Conservation (phyloP, 202 grass and related monocot species). For the Eragrostis tef region DNA sequence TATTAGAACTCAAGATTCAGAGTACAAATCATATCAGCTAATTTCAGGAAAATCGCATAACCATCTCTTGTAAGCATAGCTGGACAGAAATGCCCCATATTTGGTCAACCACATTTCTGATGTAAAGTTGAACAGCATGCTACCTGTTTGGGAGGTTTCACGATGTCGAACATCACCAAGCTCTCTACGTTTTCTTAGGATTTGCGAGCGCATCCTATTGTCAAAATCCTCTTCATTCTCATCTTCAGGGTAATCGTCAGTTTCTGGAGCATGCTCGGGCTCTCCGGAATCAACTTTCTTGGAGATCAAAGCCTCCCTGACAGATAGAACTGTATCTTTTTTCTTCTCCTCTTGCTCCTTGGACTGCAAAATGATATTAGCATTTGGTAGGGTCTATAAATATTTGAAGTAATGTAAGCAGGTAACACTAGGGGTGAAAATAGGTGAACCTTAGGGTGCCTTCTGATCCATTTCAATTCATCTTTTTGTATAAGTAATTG, state of each 20-base stretch:
- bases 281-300: constrained; percentile 68
- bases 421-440: not conserved
- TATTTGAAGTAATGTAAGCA: constrained; percentile 19
- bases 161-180: constrained; percentile 57
- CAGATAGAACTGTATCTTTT: constrained; percentile 69
- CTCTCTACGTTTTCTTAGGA: constrained; percentile 83
- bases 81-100: not conserved
- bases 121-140: constrained; percentile 28
- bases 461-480: not conserved
- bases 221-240: constrained; percentile 85
- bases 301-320: constrained; percentile 74
- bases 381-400: constrained; percentile 39
- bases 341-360: constrained; percentile 75
- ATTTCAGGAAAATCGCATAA: constrained; percentile 25
- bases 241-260: constrained; percentile 60
- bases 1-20: constrained; percentile 34
- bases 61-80: not conserved
- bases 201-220: constrained; percentile 82
- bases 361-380: constrained; percentile 53
- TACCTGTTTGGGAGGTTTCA: constrained; percentile 68
- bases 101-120: constrained; percentile 18
- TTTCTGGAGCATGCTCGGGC: constrained; percentile 45
- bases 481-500: not conserved
- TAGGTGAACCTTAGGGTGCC: not conserved
- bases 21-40: constrained; percentile 20